phyloP scores from a whole-genome alignment of 768 basidiomycete species.

The Boletus speciosus region DNA sequence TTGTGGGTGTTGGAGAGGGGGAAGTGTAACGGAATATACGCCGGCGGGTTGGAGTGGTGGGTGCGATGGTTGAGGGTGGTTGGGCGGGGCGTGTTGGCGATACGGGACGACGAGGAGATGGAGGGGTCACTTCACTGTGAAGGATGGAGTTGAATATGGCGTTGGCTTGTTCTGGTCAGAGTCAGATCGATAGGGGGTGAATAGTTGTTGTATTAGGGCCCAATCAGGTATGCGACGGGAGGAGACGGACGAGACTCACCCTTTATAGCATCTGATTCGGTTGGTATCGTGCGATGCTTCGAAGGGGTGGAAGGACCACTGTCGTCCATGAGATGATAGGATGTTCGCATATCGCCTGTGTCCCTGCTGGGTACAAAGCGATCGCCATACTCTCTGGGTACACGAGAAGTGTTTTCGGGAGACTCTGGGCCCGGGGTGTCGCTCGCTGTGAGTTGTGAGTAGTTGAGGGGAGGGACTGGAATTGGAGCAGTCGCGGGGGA shows the following conservation, averaged over 20 bases:
- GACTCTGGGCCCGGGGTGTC: conserved; percentile 46
- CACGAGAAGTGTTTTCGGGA: conserved; percentile 33
- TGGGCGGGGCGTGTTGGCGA: conserved; percentile 55
- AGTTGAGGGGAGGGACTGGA: conserved; percentile 56
- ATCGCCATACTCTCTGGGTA: conserved; percentile 45
- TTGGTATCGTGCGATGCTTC: conserved; percentile 60
- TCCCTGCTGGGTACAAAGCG: conserved; percentile 66
- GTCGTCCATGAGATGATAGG: conserved; percentile 58
- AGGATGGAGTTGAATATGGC: conserved; percentile 74
- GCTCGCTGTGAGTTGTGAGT: conserved; percentile 48
- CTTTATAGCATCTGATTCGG: conserved; percentile 74
- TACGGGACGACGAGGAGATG: conserved; percentile 56
- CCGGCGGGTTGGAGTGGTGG: conserved; percentile 46
- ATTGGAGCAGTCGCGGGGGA: conserved; percentile 33
- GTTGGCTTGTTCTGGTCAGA: conserved; percentile 72
- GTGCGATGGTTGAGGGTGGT: conserved; percentile 36
- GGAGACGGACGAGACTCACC: conserved; percentile 38
- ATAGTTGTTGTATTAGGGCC: conserved; percentile 4
- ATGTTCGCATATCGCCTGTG: conserved; percentile 55
- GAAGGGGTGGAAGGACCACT: conserved; percentile 55
- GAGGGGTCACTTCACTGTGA: conserved; percentile 74
- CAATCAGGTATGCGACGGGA: neutral
- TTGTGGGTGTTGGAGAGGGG: conserved; percentile 51
- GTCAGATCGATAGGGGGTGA: conserved; percentile 20
- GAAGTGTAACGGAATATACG: conserved; percentile 70